These are phyloP conservation scores for Fusarium acutatum DNA, from an alignment of 2,329 filamentous ascomycete genomes.

Conservation along the genomic window DNA sequence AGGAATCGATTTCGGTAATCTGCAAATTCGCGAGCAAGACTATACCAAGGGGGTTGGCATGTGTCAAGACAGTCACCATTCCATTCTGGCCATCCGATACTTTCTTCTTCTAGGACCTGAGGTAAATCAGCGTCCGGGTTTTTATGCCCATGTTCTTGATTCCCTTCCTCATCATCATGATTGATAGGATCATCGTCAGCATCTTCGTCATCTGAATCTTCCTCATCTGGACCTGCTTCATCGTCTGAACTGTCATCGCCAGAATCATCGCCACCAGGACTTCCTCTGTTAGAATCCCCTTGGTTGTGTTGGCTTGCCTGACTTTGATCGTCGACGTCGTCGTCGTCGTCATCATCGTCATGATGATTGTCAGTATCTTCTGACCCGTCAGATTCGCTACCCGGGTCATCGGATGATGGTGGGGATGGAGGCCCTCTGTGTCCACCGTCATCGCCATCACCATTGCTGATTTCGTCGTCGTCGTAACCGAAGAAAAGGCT, in stretches of 20 bases:
- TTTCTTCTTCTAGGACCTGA: not conserved
- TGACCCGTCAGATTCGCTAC: not conserved
- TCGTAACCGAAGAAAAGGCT: not conserved
- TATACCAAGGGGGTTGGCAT: not conserved
- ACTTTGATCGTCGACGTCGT: not conserved
- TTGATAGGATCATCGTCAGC: not conserved
- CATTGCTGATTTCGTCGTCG: not conserved
- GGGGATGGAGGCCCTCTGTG: not conserved
- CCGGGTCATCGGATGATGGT: not conserved
- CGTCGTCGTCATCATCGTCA: not conserved
- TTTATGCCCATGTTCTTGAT: not conserved
- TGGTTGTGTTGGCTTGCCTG: not conserved
- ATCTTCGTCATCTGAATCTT: not conserved
- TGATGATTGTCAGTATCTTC: not conserved
- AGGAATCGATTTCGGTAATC: not conserved
- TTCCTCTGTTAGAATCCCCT: not conserved
- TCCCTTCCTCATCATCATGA: not conserved
- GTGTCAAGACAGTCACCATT: not conserved
- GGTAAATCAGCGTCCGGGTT: fast-evolving
- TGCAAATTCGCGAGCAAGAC: fast-evolving
- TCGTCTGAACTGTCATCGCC: not conserved
- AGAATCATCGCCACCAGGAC: not conserved
- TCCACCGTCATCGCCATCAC: not conserved
- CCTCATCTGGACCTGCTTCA: not conserved
- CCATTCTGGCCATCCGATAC: not conserved